Conservation (phyloP, 2,329 filamentous ascomycete species). For the Lachnellula hyalina region DNA sequence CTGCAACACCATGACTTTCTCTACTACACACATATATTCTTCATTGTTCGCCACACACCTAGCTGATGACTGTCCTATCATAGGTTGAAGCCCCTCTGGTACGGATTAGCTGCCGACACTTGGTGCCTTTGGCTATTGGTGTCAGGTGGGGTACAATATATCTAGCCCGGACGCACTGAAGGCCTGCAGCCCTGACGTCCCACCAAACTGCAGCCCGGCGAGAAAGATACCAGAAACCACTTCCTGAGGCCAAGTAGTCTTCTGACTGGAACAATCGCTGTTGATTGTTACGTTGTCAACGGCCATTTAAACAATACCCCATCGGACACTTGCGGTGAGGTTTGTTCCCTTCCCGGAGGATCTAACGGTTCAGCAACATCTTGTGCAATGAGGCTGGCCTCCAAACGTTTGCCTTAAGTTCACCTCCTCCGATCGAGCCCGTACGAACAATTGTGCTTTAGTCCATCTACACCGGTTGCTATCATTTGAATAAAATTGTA, state of each 20-base stretch:
- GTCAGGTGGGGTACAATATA: constrained; percentile 22
- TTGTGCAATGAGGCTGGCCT: constrained; percentile 23
- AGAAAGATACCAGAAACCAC: constrained; percentile 9
- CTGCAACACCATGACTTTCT: constrained; percentile 23
- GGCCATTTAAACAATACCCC: constrained; percentile 3
- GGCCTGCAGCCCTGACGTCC: constrained; percentile 27
- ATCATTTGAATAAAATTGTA: constrained; percentile 19
- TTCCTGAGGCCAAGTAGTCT: constrained; percentile 8
- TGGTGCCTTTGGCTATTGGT: constrained; percentile 19
- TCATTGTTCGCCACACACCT: constrained; percentile 16
- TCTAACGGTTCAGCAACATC: constrained; percentile 6
- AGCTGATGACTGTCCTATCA: constrained; percentile 27
- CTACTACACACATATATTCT: constrained; percentile 13
- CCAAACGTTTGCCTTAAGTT: constrained; percentile 11
- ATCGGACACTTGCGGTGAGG: background rate
- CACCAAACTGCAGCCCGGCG: constrained; percentile 21
- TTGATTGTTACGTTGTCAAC: constrained; percentile 4
- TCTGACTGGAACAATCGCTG: constrained; percentile 16
- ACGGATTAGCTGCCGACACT: constrained; percentile 30
- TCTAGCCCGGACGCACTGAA: constrained; percentile 17
- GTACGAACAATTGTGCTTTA: constrained; percentile 9
- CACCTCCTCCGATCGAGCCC: constrained; percentile 2
- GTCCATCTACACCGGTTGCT: constrained; percentile 10
- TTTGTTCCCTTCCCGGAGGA: constrained; percentile 5
- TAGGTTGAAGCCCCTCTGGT: constrained; percentile 22